These are phyloP conservation scores for Hyaloraphidium curvatum DNA, from an alignment of 192 early-diverging fungal species.

Conservation along the genomic window DNA sequence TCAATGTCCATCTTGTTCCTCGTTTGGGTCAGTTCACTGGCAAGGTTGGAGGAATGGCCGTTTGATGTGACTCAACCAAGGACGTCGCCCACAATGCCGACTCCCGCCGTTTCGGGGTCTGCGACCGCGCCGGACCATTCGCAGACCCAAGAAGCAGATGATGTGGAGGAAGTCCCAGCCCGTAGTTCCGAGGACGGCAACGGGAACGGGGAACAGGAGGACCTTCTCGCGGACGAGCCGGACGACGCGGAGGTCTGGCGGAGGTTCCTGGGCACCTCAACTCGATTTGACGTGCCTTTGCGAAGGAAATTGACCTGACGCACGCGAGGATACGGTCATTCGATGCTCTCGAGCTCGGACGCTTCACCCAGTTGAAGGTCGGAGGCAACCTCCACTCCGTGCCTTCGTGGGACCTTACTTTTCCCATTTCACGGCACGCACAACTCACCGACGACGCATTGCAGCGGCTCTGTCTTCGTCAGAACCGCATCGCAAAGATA, in stretches of 20 bases:
- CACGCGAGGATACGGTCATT: constrained; percentile 41
- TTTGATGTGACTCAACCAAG: no score
- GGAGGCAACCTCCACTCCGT: constrained; percentile 9
- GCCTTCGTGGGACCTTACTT: constrained; percentile 13
- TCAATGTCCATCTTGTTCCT: no score
- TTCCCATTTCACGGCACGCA: constrained; percentile 7
- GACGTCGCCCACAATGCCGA: no score
- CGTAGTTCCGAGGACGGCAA: no score
- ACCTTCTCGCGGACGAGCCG: background rate
- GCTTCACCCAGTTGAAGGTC: constrained; percentile 51
- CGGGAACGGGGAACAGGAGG: no score
- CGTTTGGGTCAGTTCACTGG: no score
- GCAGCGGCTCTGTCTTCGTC: constrained; percentile 57
- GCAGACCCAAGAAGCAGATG: no score
- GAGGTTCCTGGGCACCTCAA: background rate
- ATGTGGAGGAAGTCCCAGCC: no score
- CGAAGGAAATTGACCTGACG: constrained; percentile 44
- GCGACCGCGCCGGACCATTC: no score
- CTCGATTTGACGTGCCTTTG: background rate
- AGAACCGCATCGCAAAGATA: constrained; percentile 67
- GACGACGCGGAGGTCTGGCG: background rate
- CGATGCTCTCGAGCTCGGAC: constrained; percentile 25
- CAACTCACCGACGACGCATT: background rate
- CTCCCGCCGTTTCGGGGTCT: no score
- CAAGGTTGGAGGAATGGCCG: no score